Base-by-base conservation (phyloP, 306 rosid genomes). In the Senna siamea region DNA sequence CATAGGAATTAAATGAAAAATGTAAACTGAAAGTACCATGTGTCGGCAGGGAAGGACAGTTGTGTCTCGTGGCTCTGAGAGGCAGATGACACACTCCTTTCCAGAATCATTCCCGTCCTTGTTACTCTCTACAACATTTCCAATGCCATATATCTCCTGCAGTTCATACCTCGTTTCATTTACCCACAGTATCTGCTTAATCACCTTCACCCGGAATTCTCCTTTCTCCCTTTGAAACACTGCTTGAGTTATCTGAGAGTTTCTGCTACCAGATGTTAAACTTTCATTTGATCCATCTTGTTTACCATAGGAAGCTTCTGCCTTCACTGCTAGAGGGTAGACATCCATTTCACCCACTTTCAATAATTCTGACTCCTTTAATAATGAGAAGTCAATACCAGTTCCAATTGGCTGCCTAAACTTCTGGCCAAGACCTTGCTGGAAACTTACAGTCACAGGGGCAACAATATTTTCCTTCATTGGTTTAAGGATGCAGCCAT, bases 31-130 rank as follows among this genome's bases (percentile, higher is more conserved):
- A 28, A 75, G 79, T 92, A 92, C 98, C 98, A 92, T 92, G 80
- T 92, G 98, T 66, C 98, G 87, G 88, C 98, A 92, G 17, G 98
- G 98, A 77, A 88, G 96, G 40, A 88, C 91, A 23, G 91, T 86
- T 10, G 98, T 92, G 81, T 92, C 98, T 30, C 89, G 88, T 13
- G 98, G 96, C 67, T 92, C 98, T 7, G 98, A 89, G 76, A 89
- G 80, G 89, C 98, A 92, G 82, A 92, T 89, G 66, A 89, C 98
- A 18, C 98, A 92, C 74, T 89, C 98, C 82, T 89, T 89, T 73
- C 96, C 98, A 1, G 86, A 87, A 66, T 92, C 96, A 75, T 76
- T 90, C 60, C 83, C 89, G 32, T 89, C 94, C 52, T 77, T 1
- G 18, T 84, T 92, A 75, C 63, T 80, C 72, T 92, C 89, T 5